A percentile compares a stretch with the other conserved stretches of the same genome.
Evolutionary conservation across 495 filamentous ascomycete genomes (phyloP).

Genomic region (Usnea hakonensis): DNA sequence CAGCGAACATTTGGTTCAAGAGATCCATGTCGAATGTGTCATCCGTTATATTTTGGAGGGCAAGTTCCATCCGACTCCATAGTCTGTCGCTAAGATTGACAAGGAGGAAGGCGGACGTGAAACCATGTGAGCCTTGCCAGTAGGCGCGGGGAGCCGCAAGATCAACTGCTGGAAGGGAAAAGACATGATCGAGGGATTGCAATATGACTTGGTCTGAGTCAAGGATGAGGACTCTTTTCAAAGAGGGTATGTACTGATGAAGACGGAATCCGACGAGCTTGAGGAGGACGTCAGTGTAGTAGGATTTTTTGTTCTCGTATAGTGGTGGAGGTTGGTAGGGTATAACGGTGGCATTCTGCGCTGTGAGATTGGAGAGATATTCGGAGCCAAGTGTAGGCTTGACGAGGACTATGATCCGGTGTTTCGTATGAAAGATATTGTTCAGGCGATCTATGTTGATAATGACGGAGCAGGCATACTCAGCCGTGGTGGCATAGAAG

Average conservation of each 20-base stretch:
- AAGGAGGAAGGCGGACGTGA: slow-evolving; percentile 31
- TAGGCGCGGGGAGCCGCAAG: slow-evolving; percentile 33
- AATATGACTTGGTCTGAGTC: slow-evolving; percentile 33
- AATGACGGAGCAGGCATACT: slow-evolving; percentile 33
- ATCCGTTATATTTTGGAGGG: slow-evolving; percentile 19
- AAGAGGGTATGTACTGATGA: slow-evolving; percentile 23
- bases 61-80: slow-evolving; percentile 26
- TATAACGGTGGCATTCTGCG: slow-evolving; percentile 18
- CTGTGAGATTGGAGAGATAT: slow-evolving; percentile 12
- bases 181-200: slow-evolving; percentile 30
- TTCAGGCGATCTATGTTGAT: slow-evolving; percentile 31
- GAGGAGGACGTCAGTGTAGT: slow-evolving; percentile 30
- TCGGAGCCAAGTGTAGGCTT: slow-evolving; percentile 7
- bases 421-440: slow-evolving; percentile 21
- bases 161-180: slow-evolving; percentile 30
- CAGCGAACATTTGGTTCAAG: slow-evolving; percentile 29
- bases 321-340: slow-evolving; percentile 26
- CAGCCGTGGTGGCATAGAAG: slow-evolving; percentile 30
- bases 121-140: slow-evolving; percentile 23
- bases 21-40: slow-evolving; percentile 36
- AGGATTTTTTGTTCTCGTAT: slow-evolving; percentile 1
- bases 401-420: slow-evolving; percentile 27
- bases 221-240: slow-evolving; percentile 27
- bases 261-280: slow-evolving; percentile 30
- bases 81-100: slow-evolving; percentile 25